Percentiles rank a stretch among this genome's conserved stretches.
phyloP scores from a whole-genome alignment of 1,139 yeast genomes.

The Yamadazyma triangularis region DNA sequence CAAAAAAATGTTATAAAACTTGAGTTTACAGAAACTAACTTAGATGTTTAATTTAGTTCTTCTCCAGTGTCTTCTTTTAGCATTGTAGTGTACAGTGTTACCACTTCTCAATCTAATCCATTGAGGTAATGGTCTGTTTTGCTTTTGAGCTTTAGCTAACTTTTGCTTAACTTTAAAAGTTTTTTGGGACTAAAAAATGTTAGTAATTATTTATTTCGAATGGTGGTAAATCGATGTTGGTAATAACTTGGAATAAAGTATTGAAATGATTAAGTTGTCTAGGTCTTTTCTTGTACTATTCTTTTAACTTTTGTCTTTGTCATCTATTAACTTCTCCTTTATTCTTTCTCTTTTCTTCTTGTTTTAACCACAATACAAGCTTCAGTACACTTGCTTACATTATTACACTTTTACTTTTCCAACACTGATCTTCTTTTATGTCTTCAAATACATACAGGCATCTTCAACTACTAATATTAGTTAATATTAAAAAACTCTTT shows the following conservation, averaged over 20 bases:
- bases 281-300: too few species aligned
- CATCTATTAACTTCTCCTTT: too few species aligned
- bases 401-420: too few species aligned
- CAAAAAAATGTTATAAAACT: slow-evolving; percentile 1
- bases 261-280: too few species aligned
- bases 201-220: slow-evolving; percentile 12
- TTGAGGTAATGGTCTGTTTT: slow-evolving; percentile 99
- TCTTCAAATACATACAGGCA: neutral
- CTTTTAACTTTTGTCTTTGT: too few species aligned
- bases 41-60: slow-evolving; percentile 98
- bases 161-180: slow-evolving; percentile 97
- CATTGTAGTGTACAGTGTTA: slow-evolving; percentile 98
- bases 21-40: slow-evolving; percentile 29
- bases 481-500: neutral
- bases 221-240: too few species aligned
- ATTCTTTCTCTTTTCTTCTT: too few species aligned
- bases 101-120: slow-evolving; percentile 99
- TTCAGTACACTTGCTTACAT: too few species aligned
- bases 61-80: slow-evolving; percentile 99
- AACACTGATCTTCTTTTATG: too few species aligned
- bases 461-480: neutral
- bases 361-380: too few species aligned
- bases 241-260: too few species aligned
- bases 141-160: slow-evolving; percentile 98
- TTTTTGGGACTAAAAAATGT: slow-evolving; percentile 72